Evolutionary conservation across 306 rosid genomes (phyloP).

Genomic region (Gastrolobium bilobum): DNA sequence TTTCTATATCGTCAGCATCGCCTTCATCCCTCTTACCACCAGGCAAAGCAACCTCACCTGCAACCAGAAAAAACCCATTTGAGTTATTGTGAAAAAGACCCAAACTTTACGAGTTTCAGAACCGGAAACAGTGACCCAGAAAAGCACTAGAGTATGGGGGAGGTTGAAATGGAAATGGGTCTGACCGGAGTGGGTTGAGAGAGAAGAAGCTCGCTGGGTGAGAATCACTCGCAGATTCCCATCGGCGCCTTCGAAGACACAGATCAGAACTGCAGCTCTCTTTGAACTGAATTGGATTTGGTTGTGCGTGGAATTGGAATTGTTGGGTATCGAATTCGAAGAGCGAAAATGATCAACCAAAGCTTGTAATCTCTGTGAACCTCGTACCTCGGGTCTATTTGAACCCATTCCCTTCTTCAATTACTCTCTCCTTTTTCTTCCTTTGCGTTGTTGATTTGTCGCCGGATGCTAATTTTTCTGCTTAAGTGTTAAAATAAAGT

Average conservation of each 20-base stretch:
- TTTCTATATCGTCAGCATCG: constrained; percentile 74
- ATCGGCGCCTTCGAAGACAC: constrained; percentile 62
- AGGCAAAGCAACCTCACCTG: constrained; percentile 91
- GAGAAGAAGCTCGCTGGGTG: constrained; percentile 78
- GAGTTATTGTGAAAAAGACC: not conserved
- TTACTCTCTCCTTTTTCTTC: not conserved
- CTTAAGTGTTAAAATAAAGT: too few relatives aligned
- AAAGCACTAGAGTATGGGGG: not conserved
- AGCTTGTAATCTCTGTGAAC: constrained; percentile 58
- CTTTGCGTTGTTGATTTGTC: too few relatives aligned
- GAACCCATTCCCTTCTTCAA: constrained; percentile 36
- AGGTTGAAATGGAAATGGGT: not conserved
- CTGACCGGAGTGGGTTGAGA: constrained; percentile 78
- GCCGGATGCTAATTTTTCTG: too few relatives aligned
- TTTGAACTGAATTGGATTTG: constrained; percentile 33
- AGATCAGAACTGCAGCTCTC: constrained; percentile 78
- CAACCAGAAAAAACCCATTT: constrained; percentile 40
- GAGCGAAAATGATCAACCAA: constrained; percentile 57
- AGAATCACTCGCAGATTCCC: constrained; percentile 71
- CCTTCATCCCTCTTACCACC: constrained; percentile 83
- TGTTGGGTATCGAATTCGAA: constrained; percentile 31
- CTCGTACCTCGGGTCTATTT: not conserved
- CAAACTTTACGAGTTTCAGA: not conserved
- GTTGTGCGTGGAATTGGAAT: constrained; percentile 16
- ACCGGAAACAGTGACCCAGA: not conserved